Percentiles rank a stretch among this genome's conserved stretches.
Conservation (phyloP, 2,329 filamentous ascomycete genomes). For the Tolypocladium tundrense region DNA sequence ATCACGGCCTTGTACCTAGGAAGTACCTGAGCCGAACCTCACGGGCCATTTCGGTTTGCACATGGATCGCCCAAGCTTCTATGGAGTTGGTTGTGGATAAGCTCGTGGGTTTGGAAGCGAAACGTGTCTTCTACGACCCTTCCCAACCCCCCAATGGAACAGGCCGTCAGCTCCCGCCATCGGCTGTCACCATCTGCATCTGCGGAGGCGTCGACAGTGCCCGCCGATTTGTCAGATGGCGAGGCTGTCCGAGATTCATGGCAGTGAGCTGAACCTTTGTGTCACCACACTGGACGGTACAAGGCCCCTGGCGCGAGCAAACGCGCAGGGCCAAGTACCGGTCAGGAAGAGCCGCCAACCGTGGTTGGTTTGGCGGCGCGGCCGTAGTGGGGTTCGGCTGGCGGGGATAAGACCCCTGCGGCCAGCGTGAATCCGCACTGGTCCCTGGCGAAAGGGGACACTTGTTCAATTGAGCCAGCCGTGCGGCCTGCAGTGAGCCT, state of each 20-base stretch:
- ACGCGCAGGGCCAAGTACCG: not conserved
- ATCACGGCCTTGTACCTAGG: too few relatives aligned
- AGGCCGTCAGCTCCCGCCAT: not conserved
- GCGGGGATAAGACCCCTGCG: not conserved
- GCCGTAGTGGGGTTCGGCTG: not conserved
- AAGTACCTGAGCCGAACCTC: not conserved
- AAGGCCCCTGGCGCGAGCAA: not conserved
- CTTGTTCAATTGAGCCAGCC: slow-evolving; percentile 31
- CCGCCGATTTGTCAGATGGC: not conserved
- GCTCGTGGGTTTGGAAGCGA: not conserved
- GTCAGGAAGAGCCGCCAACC: not conserved
- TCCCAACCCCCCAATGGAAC: not conserved
- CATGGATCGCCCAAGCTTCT: not conserved
- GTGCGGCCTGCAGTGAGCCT: slow-evolving; percentile 10
- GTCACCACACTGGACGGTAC: not conserved
- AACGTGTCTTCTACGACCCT: not conserved
- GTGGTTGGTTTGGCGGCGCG: not conserved
- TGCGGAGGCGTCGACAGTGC: not conserved
- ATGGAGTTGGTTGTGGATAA: not conserved
- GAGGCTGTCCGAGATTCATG: not conserved
- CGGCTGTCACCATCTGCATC: not conserved
- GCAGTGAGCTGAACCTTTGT: not conserved
- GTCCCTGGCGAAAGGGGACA: slow-evolving; percentile 23
- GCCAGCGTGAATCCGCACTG: not conserved
- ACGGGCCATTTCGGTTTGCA: not conserved